These are phyloP conservation scores for Garcia nutans DNA, from an alignment of 345 rosid genomes.

Conservation along the genomic window DNA sequence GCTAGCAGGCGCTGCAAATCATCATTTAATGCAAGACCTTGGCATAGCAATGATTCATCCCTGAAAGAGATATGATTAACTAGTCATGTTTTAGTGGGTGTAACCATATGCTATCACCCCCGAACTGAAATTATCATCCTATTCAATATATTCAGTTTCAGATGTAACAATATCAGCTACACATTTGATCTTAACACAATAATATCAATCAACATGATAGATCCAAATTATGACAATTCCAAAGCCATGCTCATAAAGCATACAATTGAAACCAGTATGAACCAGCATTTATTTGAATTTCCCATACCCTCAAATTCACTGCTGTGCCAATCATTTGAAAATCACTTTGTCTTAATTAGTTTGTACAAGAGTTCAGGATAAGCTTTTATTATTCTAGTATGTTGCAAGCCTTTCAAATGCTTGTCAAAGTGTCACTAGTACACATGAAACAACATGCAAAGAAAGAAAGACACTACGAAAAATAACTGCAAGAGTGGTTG, in stretches of 20 bases:
- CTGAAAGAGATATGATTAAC: slow-evolving; percentile 38
- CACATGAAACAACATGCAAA: background rate
- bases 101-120: background rate
- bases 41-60: slow-evolving; percentile 86
- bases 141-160: background rate
- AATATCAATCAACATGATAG: background rate
- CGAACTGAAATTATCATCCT: background rate
- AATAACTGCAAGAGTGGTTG: background rate
- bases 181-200: background rate
- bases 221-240: background rate
- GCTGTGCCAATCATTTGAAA: background rate
- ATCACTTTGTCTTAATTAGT: background rate
- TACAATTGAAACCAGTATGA: background rate
- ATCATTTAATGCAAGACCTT: slow-evolving; percentile 92
- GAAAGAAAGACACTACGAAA: background rate
- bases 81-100: background rate
- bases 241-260: background rate
- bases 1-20: slow-evolving; percentile 92
- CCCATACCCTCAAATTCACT: background rate
- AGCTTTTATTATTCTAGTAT: background rate
- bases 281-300: background rate
- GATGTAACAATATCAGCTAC: background rate
- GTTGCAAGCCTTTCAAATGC: background rate
- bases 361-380: background rate
- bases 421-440: background rate